Base-by-base conservation (phyloP, 2,329 filamentous ascomycete species). In the Colletotrichum truncatum region DNA sequence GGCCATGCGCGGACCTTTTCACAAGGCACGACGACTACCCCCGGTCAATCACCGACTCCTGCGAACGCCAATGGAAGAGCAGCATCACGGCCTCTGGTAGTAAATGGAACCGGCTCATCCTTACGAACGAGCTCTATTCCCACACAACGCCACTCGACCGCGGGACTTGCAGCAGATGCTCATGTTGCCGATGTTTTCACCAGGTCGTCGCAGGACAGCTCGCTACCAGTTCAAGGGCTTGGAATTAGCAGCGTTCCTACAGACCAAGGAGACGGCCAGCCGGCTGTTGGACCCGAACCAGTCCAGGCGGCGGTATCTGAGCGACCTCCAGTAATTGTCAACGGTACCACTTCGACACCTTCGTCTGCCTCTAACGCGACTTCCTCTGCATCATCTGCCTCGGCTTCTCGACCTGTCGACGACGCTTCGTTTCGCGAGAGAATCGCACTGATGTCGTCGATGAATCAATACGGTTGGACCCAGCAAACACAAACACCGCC, bases 51-150 rank as follows among this genome's bases (percentile, higher is more conserved):
- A 3, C 74, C 75, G 0, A 74, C 81, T 1, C 81, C 82, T 46
- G 66, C 78, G 1, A 75, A 75, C 12, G 69, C 62, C 46, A 78
- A 76, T 45, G 78, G 69, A 57, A 72, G 73, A 36, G 67, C 71
- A 18, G 72, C 79, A 7, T 80, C 84, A 10, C 74, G 78, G 18
- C 86, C 86, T 0, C 73, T 87, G 3, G 81, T 88, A 9, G 86
- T 87, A 3, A 85, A 86, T 57, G 83, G 83, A 4, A 85, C 85
- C 52, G 83, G 83, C 3, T 84, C 82, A 4, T 75, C 75, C 6
- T 69, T 80, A 45, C 79, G 76, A 65, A 75, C 77, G 6, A 76
- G 74, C 39, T 72, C 75, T 4, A 70, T 69, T 8, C 68, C 72
- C n/a, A 61, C 67, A 11, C 64, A 64, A 23, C 43, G 53, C 12